These are phyloP conservation scores for Stylonectria norvegica DNA, from an alignment of 2,329 filamentous ascomycete genomes.

Conservation along the genomic window DNA sequence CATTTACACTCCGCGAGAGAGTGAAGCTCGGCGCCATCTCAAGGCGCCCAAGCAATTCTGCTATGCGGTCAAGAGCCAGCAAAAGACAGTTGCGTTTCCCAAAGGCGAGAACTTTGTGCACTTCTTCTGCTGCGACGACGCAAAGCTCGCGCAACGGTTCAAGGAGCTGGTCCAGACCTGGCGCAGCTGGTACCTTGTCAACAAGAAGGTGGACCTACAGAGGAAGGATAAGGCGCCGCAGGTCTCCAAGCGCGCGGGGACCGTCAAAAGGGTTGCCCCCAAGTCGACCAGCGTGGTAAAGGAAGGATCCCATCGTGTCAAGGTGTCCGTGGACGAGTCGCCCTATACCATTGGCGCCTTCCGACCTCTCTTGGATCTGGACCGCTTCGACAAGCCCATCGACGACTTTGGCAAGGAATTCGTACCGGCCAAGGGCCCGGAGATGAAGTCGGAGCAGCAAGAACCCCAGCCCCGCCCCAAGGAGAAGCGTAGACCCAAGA, in stretches of 20 bases:
- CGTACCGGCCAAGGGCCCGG: constrained; percentile 21
- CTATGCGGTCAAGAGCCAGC: constrained; percentile 87
- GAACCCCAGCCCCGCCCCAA: constrained; percentile 18
- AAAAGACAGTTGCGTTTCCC: constrained; percentile 80
- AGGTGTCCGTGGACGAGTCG: constrained; percentile 41
- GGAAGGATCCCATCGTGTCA: constrained; percentile 31
- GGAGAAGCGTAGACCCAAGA: constrained; percentile 10
- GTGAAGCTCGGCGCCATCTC: constrained; percentile 65
- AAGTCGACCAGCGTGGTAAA: constrained; percentile 35
- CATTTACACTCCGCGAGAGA: constrained; percentile 73
- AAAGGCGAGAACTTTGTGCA: constrained; percentile 82
- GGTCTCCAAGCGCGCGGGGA: constrained; percentile 7
- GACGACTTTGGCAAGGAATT: constrained; percentile 49
- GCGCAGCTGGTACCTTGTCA: constrained; percentile 89
- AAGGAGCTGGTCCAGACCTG: constrained; percentile 70
- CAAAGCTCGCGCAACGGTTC: constrained; percentile 63
- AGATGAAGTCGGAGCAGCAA: constrained; percentile 13
- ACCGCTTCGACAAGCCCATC: constrained; percentile 52
- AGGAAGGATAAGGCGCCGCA: constrained; percentile 24
- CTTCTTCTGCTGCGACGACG: constrained; percentile 82
- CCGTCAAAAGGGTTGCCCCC: constrained; percentile 32
- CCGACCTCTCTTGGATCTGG: constrained; percentile 63
- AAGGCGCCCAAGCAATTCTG: constrained; percentile 82
- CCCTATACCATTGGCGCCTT: constrained; percentile 65
- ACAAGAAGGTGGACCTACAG: constrained; percentile 57